Base-by-base conservation (phyloP, 208 protist genomes). In the Wallacemonas sp. region DNA sequence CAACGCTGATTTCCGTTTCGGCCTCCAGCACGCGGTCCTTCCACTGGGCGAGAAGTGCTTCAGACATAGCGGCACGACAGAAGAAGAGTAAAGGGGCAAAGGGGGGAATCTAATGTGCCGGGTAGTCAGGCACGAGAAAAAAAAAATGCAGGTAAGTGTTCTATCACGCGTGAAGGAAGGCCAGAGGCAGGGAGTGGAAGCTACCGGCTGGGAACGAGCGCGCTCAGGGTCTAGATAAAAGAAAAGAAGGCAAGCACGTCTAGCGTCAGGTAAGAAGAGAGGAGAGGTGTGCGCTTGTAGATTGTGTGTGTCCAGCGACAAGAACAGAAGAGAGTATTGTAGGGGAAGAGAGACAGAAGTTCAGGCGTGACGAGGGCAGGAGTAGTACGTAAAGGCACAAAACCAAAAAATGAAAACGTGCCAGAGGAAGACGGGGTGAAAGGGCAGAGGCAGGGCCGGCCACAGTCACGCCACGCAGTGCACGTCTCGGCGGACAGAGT, bases 11-110 rank as follows among this genome's bases (percentile, higher is more conserved):
- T 54, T 89, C 76, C 57, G 73, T 78, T 71, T 89, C 79, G 3
- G 76, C 73, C 68, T 92, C 89, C 10, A 86, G 55, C n/a, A 92
- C 85, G 42, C 85, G 85, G 54, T 83, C 78, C 33, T 69, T 55
- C 86, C 89, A 94, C 71, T 87, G 71, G 26, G 63, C 52, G 19
- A 89, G 44, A 1, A 89, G 68, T 32, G 54, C 60, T 30, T 67
- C 53, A n/a, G 62, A 68, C 69, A 68, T 75, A 4, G 13, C 36
- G 9, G 41, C 17, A 12, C 6, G 15, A 0, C 6, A 46, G 15
- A 46, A 19, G 24, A 46, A 46, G 15, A 21, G 41, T 26, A 24
- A 21, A 21, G 17, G 41, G 8, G 17, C 15, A 46, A 46, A 26
- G 41, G 17, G 41, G 41, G 9, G 15, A 46, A 46, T 46, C 41